Evolutionary conservation across 139 green algal species (phyloP), one percentile per base, ranked within the genome.

Genomic region (Axilococcus clingmanii): DNA sequence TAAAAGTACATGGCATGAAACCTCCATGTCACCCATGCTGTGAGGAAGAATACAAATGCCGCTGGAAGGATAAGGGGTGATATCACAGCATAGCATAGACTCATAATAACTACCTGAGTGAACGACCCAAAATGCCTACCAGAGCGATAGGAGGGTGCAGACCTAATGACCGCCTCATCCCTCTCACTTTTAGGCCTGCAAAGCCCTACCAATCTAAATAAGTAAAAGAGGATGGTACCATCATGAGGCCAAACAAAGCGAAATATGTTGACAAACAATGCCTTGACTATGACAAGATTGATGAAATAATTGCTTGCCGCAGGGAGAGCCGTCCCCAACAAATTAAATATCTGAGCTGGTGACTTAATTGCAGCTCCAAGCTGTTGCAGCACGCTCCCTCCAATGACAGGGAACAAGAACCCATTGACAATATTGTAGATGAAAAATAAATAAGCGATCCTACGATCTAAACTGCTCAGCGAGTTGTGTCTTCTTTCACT

Each of bases 181-280:
- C 44, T 23, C 3, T 51, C 44, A 25, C n/a, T 27, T 2, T 20
- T 20, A 20, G 44, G 44, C 5, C 12, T 14, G 9, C n/a, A 20
- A 8, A 34, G 27, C 1, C 24, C 12, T 22, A 51, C n/a, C 23
- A 36, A 33, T 36, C 44, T 34, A n/a, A 51, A 35, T n/a, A 51
- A 16, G 14, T 36, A 15, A 33, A 51, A 51, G 16, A 51, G 44
- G 14, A 51, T 27, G 23, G 44, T 51, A 14, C 44, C 44, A 20
- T 51, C 44, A 11, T 51, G 44, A 7, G 44, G 44, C 44, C 44
- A 51, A 16, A 51, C 27, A 51, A 51, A 51, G 4, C 44, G 44
- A 51, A 51, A 51, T 19, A 51, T n/a, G n/a, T 51, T 51, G 5
- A 27, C 35, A 33, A 51, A 51, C 20, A 51, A 12, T 31, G 24